Base-by-base conservation (phyloP, 1,284 basidiomycete species). In the Austroboletus niveus region DNA sequence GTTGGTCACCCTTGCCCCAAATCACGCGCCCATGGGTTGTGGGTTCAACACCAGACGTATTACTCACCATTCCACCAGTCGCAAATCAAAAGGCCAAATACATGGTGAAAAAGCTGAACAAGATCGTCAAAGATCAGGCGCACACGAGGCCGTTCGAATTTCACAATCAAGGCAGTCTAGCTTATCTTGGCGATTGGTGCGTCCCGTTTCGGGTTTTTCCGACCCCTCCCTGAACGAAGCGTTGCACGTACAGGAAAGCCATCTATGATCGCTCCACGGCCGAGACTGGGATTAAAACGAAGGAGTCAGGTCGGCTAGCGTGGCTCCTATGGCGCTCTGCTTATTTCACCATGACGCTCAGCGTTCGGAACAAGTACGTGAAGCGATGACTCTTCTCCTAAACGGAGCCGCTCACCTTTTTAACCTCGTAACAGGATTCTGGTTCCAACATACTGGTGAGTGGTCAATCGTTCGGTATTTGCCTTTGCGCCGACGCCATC, bases 61-160 rank as follows among this genome's bases (percentile, higher is more conserved):
- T 24, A 5, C 22, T 24, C 22, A 12, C 47, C 45, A 42, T 41
- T 52, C 22, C 51, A 56, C 58, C 43, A 87, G 92, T 93, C 29
- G 91, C 92, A 3, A 83, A 83, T 56, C 90, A 93, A 66, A 85
- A 92, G 70, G 91, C 83, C 2, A 82, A 79, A 58, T 91, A 91
- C 64, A 68, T 91, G 39, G 76, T 77, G 45, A 84, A 83, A 60
- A 83, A 82, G 62, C 74, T 94, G 45, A 89, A 88, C 69, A 77
- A 70, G 52, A 67, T 87, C 43, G 79, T 75, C 5, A 77, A 72
- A 53, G 77, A 79, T 43, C 68, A 65, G 40, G 49, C 60, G 36
- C 62, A 73, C 7, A 53, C 65, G 1, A 69, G 74, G 51, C 73
- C 80, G 12, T 93, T 93, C 70, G 70, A 76, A 55, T 91, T 89